These are phyloP conservation scores for Halophytophthora polymorphica DNA, from an alignment of 352 stramenopile genomes.

Conservation along the genomic window DNA sequence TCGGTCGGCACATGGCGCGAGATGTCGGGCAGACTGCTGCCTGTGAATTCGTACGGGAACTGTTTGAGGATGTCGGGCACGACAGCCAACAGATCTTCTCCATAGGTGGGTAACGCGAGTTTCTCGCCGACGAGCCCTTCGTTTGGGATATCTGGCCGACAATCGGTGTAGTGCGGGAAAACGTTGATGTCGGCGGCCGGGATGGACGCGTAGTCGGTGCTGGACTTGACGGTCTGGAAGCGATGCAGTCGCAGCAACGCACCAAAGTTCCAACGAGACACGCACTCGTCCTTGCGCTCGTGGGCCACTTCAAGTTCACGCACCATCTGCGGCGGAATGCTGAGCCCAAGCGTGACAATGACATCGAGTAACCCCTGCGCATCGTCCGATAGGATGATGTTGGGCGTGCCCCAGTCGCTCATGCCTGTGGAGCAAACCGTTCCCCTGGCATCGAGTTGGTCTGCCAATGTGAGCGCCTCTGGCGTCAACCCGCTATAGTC, in stretches of 20 bases:
- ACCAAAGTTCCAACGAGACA: conserved; percentile 1
- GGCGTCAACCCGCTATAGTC: conserved; percentile 1
- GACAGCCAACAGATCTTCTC: neutral
- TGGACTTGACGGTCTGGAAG: conserved; percentile 1
- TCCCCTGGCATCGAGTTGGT: neutral
- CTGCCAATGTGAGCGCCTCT: neutral
- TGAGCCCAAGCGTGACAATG: neutral
- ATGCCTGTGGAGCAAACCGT: neutral
- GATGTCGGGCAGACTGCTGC: neutral
- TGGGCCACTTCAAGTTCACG: neutral
- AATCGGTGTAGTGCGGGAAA: conserved; percentile 8
- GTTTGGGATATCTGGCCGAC: neutral
- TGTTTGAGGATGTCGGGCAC: neutral
- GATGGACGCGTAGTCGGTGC: conserved; percentile 2
- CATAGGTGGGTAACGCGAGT: neutral
- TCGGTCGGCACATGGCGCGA: neutral
- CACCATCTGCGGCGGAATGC: neutral
- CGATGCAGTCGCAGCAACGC: neutral
- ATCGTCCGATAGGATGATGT: neutral
- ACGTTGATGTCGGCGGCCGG: conserved; percentile 1
- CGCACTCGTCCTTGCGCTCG: neutral
- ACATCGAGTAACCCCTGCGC: neutral
- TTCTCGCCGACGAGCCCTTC: neutral
- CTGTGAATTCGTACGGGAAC: neutral
- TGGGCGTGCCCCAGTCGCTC: neutral